A percentile compares a stretch with the other conserved stretches of the same genome.
These are phyloP conservation scores for Juglanconis juglandina DNA, from an alignment of 2,329 filamentous ascomycete genomes.

Conservation along the genomic window DNA sequence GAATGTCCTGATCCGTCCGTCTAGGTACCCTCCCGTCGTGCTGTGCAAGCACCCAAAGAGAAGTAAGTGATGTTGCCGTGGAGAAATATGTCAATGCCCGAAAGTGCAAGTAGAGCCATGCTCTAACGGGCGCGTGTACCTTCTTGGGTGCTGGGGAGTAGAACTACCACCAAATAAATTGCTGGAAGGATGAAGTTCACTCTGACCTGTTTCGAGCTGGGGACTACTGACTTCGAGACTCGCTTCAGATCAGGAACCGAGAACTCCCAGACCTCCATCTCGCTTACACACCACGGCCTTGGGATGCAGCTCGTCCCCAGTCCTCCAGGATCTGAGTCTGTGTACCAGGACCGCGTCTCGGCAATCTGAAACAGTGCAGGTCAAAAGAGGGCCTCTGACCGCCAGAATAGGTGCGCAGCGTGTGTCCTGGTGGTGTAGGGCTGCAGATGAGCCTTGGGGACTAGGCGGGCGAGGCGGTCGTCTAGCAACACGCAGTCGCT, in stretches of 20 bases:
- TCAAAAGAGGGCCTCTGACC: background rate
- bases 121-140: background rate
- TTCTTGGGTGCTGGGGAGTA: no score
- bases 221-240: background rate
- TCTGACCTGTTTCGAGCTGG: background rate
- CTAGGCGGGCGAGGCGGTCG: background rate
- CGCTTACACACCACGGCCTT: slow-evolving; percentile 7
- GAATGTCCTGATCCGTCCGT: background rate
- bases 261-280: background rate
- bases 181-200: background rate
- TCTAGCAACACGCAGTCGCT: background rate
- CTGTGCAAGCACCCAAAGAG: background rate
- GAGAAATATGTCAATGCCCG: slow-evolving; percentile 11
- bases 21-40: background rate
- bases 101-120: background rate
- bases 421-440: background rate
- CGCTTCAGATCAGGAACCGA: background rate
- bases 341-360: slow-evolving; percentile 11
- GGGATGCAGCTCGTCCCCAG: background rate
- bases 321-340: slow-evolving; percentile 4
- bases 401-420: background rate
- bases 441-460: background rate
- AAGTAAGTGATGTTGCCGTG: background rate
- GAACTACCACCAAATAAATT: no score
- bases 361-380: slow-evolving; percentile 16